phyloP scores from a whole-genome alignment of 768 basidiomycete genomes.

The Rhodotorula sphaerocarpa region DNA sequence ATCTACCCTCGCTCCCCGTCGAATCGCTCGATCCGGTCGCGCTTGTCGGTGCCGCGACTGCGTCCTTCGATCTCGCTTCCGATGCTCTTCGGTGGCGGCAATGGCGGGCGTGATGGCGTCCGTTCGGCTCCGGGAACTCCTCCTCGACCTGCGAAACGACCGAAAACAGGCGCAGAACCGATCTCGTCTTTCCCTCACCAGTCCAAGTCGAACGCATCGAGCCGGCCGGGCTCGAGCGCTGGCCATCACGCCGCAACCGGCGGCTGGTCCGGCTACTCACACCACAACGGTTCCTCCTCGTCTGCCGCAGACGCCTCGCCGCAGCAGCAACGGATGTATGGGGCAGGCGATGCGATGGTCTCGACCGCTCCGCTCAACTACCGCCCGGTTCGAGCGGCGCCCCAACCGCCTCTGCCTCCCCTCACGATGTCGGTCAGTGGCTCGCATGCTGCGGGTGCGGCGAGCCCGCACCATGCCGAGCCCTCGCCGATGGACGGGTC shows the following conservation, averaged over 20 bases:
- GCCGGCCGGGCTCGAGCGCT: neutral
- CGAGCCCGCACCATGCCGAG: no score
- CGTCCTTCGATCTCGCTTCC: slow-evolving; percentile 8
- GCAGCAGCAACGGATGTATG: neutral
- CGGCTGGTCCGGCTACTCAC: slow-evolving; percentile 8
- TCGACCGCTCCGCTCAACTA: neutral
- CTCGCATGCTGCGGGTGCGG: no score
- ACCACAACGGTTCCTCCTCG: neutral
- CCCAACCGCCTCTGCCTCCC: slow-evolving; percentile 1
- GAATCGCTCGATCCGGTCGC: neutral
- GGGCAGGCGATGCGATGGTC: no score
- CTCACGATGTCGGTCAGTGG: neutral
- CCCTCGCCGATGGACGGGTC: neutral
- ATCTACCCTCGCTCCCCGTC: no score
- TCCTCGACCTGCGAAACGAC: slow-evolving; percentile 17
- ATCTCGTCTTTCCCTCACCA: slow-evolving; percentile 7
- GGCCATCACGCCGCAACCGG: neutral
- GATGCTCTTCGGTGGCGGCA: no score
- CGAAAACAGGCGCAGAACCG: slow-evolving; percentile 31
- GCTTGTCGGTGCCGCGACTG: slow-evolving; percentile 4
- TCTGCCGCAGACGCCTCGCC: slow-evolving; percentile 5
- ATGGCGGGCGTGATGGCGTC: no score
- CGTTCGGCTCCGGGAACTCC: no score
- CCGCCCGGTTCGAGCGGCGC: slow-evolving; percentile 12
- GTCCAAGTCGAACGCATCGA: slow-evolving; percentile 14